Conservation (phyloP, 352 stramenopile genomes). For the Achlya hypogyna region DNA sequence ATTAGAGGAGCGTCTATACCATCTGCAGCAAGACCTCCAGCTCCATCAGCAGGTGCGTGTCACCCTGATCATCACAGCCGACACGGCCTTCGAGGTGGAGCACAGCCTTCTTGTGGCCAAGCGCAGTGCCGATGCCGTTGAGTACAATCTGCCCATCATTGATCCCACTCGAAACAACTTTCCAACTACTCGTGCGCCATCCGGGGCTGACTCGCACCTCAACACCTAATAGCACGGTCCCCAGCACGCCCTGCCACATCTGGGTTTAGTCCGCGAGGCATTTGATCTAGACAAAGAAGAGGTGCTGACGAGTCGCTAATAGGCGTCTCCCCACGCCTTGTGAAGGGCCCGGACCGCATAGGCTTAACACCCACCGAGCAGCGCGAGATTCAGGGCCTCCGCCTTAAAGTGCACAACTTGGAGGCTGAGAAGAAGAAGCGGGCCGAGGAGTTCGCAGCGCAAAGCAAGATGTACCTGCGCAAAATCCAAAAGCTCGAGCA, state of each 20-base stretch:
- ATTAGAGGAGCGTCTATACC: constrained; percentile 31
- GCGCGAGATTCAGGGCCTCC: constrained; percentile 5
- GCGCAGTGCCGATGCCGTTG: not conserved
- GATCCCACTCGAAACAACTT: not conserved
- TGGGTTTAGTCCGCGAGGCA: not conserved
- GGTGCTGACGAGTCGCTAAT: no score
- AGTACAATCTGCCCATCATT: not conserved
- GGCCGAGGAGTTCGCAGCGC: constrained; percentile 37
- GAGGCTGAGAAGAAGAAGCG: constrained; percentile 48
- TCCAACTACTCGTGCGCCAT: not conserved
- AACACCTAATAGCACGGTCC: not conserved
- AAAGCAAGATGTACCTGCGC: constrained; percentile 58
- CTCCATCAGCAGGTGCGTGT: constrained; percentile 39
- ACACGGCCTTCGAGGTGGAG: not conserved
- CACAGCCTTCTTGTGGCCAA: constrained; percentile 7
- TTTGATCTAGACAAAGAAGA: not conserved
- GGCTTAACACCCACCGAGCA: not conserved
- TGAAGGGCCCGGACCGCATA: not conserved
- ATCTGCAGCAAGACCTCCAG: constrained; percentile 33
- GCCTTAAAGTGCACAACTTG: constrained; percentile 28
- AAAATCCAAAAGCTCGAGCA: constrained; percentile 57
- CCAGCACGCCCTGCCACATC: constrained; percentile 2
- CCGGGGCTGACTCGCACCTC: not conserved
- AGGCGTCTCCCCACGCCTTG: not conserved
- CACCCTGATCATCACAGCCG: constrained; percentile 8